Percentiles rank a stretch among this genome's conserved stretches.
Evolutionary conservation across 306 rosid species (phyloP).

Genomic region (Leucaena leucocephala): DNA sequence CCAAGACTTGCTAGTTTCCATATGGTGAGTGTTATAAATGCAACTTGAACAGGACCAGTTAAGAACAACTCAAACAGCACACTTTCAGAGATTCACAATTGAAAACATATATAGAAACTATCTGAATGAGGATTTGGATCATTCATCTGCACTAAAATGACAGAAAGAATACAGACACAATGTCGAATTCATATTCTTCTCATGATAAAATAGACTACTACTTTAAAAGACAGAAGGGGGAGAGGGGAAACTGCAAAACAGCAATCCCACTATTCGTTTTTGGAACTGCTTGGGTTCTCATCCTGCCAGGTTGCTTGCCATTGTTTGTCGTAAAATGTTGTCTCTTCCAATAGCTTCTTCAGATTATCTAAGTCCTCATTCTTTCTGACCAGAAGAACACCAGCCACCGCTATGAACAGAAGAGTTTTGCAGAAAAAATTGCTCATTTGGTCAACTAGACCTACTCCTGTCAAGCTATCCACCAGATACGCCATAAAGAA

Average conservation of each 20-base stretch:
- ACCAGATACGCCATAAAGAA: constrained; percentile 95
- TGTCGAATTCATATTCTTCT: constrained; percentile 15
- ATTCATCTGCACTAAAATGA: constrained; percentile 12
- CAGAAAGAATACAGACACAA: constrained; percentile 1
- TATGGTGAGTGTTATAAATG: background rate
- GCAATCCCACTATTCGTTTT: constrained; percentile 50
- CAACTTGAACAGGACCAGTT: background rate
- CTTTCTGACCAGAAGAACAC: constrained; percentile 92
- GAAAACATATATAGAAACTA: background rate
- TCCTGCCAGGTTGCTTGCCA: constrained; percentile 99
- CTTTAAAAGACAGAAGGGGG: background rate
- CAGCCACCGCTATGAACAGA: constrained; percentile 77
- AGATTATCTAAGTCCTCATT: constrained; percentile 82
- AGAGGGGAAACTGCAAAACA: background rate
- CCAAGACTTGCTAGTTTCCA: background rate
- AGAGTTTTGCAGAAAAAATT: constrained; percentile 95
- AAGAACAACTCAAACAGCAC: background rate
- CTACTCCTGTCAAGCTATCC: constrained; percentile 98
- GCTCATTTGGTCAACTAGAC: constrained; percentile 92
- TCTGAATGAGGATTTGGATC: background rate
- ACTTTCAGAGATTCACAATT: background rate
- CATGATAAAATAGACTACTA: background rate
- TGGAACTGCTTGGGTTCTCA: constrained; percentile 56
- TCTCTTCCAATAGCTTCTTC: constrained; percentile 85
- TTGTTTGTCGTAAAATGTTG: constrained; percentile 95